phyloP scores from a whole-genome alignment of 805 yeast genomes.

The Ogataea paradorogensis region DNA sequence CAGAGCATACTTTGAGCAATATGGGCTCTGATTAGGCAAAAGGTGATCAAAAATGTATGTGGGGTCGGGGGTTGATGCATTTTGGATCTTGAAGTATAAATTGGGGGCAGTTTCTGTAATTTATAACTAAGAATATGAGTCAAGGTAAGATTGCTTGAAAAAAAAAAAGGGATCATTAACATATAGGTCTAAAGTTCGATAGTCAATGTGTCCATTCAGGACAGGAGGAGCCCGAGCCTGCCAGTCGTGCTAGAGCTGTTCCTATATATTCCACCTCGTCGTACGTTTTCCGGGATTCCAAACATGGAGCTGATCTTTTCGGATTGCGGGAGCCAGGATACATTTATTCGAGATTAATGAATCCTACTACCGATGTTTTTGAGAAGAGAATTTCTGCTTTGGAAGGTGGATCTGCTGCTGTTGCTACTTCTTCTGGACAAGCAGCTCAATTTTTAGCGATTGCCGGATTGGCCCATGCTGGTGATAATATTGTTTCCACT shows the following conservation, averaged over 20 bases:
- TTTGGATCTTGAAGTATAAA: neutral
- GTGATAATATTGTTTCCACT: slow-evolving; percentile 88
- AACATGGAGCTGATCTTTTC: slow-evolving; percentile 89
- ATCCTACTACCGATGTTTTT: slow-evolving; percentile 89
- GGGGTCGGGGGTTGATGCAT: neutral
- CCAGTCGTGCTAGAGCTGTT: slow-evolving; percentile 78
- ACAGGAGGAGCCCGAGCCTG: slow-evolving; percentile 62
- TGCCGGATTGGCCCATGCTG: slow-evolving; percentile 77
- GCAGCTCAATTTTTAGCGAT: slow-evolving; percentile 90
- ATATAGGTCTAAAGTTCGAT: slow-evolving; percentile 66
- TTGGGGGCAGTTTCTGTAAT: neutral
- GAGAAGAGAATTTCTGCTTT: slow-evolving; percentile 91
- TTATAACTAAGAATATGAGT: slow-evolving; percentile 1
- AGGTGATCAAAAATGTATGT: neutral
- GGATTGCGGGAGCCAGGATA: slow-evolving; percentile 81
- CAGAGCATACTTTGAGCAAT: neutral
- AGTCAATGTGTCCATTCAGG: slow-evolving; percentile 96
- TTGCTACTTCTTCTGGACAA: slow-evolving; percentile 93
- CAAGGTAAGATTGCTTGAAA: slow-evolving; percentile 7
- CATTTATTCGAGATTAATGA: slow-evolving; percentile 86
- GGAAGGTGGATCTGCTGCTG: slow-evolving; percentile 88
- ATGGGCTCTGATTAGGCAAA: neutral
- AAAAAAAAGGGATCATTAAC: neutral
- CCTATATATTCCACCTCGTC: slow-evolving; percentile 94
- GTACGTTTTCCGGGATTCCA: slow-evolving; percentile 79